Evolutionary conservation across 805 yeast genomes (phyloP).

Genomic region (Candida arabinofermentans): DNA sequence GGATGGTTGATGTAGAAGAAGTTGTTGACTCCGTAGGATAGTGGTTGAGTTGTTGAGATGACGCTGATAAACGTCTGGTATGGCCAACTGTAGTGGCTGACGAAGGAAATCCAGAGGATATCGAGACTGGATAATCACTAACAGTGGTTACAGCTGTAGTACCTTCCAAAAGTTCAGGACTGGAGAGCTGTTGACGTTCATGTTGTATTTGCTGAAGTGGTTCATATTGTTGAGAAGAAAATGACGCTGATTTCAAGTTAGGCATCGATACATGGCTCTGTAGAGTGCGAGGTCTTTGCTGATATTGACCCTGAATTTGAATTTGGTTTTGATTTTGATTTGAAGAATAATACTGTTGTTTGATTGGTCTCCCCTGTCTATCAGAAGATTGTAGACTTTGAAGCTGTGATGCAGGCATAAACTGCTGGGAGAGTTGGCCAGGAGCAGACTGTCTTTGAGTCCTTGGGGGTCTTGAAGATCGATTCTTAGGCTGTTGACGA

Average conservation of each 20-base stretch:
- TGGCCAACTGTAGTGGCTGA: neutral
- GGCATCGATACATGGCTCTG: conserved; percentile 11
- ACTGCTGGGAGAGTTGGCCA: neutral
- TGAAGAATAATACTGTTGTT: neutral
- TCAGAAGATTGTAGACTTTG: neutral
- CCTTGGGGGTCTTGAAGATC: conserved; percentile 35
- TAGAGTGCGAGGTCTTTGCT: conserved; percentile 1
- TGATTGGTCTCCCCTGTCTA: neutral
- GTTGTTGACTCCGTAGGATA: conserved; percentile 13
- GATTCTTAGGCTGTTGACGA: conserved; percentile 36
- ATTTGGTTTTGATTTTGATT: neutral
- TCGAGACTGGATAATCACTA: conserved; percentile 4
- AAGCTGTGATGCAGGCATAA: neutral
- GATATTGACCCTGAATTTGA: neutral
- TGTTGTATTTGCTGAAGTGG: conserved; percentile 1
- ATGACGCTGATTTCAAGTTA: conserved; percentile 7
- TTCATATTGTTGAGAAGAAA: neutral
- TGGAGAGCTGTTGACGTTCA: conserved; percentile 1
- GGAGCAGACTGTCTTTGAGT: conserved; percentile 6
- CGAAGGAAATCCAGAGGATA: conserved; percentile 1
- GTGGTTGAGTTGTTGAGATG: conserved; percentile 11
- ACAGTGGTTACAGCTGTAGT: no score
- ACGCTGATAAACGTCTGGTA: conserved; percentile 4
- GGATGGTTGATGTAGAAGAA: conserved; percentile 12
- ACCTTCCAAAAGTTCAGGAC: conserved; percentile 7